phyloP scores from a whole-genome alignment of 306 rosid genomes.

The Vicia villosa region DNA sequence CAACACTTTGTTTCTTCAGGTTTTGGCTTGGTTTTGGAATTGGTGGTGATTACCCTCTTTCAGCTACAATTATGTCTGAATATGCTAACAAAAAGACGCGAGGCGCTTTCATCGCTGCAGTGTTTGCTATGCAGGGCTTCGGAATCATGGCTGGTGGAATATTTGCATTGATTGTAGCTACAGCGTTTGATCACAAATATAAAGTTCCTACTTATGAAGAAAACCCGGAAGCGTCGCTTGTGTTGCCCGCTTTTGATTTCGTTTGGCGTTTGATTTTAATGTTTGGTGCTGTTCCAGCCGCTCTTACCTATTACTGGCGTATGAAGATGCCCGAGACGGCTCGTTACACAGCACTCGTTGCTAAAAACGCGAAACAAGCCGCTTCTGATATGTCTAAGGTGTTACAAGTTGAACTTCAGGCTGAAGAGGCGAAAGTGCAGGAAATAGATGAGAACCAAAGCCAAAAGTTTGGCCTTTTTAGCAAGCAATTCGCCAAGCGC shows the following conservation, averaged over 20 bases:
- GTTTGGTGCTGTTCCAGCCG: conserved; percentile 75
- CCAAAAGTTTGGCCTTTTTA: conserved; percentile 49
- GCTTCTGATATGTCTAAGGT: conserved; percentile 76
- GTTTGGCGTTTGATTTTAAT: conserved; percentile 69
- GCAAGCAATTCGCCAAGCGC: conserved; percentile 53
- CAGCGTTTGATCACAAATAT: conserved; percentile 45
- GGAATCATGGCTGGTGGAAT: conserved; percentile 75
- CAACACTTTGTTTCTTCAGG: conserved; percentile 78
- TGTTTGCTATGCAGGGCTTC: conserved; percentile 87
- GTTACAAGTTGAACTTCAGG: conserved; percentile 56
- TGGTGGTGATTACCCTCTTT: conserved; percentile 94
- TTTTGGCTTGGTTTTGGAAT: conserved; percentile 98
- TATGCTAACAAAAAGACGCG: conserved; percentile 83
- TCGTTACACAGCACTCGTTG: conserved; percentile 73
- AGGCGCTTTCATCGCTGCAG: conserved; percentile 77
- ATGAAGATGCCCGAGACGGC: conserved; percentile 86
- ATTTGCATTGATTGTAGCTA: conserved; percentile 54
- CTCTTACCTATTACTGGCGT: conserved; percentile 65
- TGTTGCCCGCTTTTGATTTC: conserved; percentile 67
- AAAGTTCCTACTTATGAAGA: conserved; percentile 49
- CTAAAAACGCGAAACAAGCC: conserved; percentile 59
- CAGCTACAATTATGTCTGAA: conserved; percentile 94
- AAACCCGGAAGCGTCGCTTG: conserved; percentile 51
- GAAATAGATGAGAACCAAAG: not conserved
- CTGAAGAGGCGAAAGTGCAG: conserved; percentile 35